A percentile compares a stretch with the other conserved stretches of the same genome.
Conservation (phyloP, 2,329 filamentous ascomycete genomes). For the Emericellopsis atlantica region DNA sequence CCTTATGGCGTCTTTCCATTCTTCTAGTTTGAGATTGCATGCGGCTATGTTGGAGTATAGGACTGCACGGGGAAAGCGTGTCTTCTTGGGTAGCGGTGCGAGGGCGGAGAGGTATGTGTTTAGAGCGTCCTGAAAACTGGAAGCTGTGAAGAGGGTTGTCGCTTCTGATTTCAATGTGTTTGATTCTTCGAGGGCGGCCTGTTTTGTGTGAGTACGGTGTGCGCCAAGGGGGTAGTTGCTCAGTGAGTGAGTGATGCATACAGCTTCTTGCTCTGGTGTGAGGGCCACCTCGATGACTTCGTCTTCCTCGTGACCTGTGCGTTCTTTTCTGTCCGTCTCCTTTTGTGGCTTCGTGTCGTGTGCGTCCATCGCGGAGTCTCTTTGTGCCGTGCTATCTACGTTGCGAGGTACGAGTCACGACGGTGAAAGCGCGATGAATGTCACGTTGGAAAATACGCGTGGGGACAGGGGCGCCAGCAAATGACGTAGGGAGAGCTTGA, state of each 20-base stretch:
- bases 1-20: constrained; percentile 75
- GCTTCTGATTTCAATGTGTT: constrained; percentile 62
- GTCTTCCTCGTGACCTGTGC: neutral
- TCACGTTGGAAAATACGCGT: too few species aligned
- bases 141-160: constrained; percentile 65
- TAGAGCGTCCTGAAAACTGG: constrained; percentile 65
- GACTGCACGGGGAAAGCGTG: constrained; percentile 74
- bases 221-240: neutral
- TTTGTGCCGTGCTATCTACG: too few species aligned
- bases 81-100: constrained; percentile 63
- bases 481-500: too few species aligned
- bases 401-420: too few species aligned
- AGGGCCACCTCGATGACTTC: constrained; percentile 21
- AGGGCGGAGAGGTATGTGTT: constrained; percentile 73
- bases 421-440: too few species aligned
- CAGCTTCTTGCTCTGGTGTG: constrained; percentile 43
- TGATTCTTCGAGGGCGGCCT: constrained; percentile 60
- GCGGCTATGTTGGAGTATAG: constrained; percentile 82
- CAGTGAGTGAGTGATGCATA: constrained; percentile 16
- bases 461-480: too few species aligned
- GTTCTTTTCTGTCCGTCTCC: neutral
- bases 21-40: constrained; percentile 71
- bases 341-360: neutral
- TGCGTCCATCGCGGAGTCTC: too few species aligned
- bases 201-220: constrained; percentile 1